Evolutionary conservation across 1,284 basidiomycete genomes (phyloP), one percentile per base, ranked within the genome.

Genomic region (Cryptococcus sp.): DNA sequence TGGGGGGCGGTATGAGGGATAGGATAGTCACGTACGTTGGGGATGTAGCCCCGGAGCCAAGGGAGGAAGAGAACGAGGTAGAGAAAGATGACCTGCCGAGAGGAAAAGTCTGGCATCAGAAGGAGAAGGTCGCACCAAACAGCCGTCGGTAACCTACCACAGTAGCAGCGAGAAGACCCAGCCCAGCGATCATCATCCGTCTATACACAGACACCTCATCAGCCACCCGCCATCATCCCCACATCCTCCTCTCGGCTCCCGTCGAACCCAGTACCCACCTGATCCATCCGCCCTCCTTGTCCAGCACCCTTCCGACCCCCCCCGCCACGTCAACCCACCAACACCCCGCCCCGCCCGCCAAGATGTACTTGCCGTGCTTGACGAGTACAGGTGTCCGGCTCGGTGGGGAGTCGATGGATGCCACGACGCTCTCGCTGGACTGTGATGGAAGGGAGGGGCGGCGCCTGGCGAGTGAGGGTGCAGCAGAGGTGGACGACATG

Each of bases 11-110:
- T 33, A 12, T 24, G 23, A 20, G n/a, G 37, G 39, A n/a, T 36
- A 21, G n/a, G 37, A 21, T 38, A 18, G n/a, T 24, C 28, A 62
- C 75, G 61, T 46, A 77, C 76, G 58, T 78, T 74, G 35, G 76
- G 76, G 16, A 75, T 69, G 48, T 73, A 74, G 0, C 76, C 74
- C 23, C 71, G 59, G 47, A 77, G 52, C 70, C 73, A 76, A 4
- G 76, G 76, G 8, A 78, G 63, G 56, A 75, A 76, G 18, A 77
- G 56, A 16, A 75, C 71, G 42, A 78, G 70, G 54, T 78, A 78
- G 35, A 78, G 68, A 64, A 78, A 78, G 40, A 75, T 70, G 11
- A 63, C 38, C 71, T 76, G 39, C 18, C n/a, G 39, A 23, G 28
- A 47, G 8, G n/a, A 23, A 43, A 33, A 46, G 9, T 33, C 28